Evolutionary conservation across 2,329 filamentous ascomycete species (phyloP).

Genomic region (Colletotrichum noveboracense): DNA sequence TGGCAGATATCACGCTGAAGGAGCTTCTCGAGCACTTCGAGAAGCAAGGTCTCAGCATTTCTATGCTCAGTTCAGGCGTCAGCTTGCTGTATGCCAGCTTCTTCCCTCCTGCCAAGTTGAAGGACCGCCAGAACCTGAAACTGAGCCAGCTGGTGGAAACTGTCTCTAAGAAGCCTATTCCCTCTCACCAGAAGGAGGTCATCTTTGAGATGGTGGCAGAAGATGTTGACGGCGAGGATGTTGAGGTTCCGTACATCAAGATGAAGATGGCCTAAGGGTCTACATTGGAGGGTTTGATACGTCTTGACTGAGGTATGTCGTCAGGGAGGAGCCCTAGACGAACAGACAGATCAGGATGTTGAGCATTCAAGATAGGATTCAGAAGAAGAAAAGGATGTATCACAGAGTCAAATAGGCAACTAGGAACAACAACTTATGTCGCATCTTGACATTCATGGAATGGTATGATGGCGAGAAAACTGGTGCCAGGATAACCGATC

Average conservation of each 20-base stretch:
- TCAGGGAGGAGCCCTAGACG: not conserved
- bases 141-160: constrained; percentile 87
- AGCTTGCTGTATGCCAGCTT: constrained; percentile 94
- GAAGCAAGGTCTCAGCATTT: constrained; percentile 79
- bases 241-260: constrained; percentile 97
- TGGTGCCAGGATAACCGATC: not conserved
- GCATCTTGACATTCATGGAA: not conserved
- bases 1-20: constrained; percentile 82
- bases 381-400: not conserved
- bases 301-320: not conserved
- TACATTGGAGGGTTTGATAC: not conserved
- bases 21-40: constrained; percentile 86
- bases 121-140: constrained; percentile 83
- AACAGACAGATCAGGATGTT: not conserved
- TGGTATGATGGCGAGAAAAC: not conserved
- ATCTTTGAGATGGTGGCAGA: constrained; percentile 97
- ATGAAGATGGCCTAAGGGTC: constrained; percentile 65
- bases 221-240: constrained; percentile 87
- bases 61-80: constrained; percentile 97
- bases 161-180: constrained; percentile 91
- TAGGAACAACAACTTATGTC: not conserved
- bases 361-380: not conserved
- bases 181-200: constrained; percentile 89
- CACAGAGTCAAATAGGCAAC: not conserved
- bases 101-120: constrained; percentile 79